Evolutionary conservation across 305 asterid species (phyloP), one percentile per base, ranked within the genome.

Genomic region (Solanum hybrid): DNA sequence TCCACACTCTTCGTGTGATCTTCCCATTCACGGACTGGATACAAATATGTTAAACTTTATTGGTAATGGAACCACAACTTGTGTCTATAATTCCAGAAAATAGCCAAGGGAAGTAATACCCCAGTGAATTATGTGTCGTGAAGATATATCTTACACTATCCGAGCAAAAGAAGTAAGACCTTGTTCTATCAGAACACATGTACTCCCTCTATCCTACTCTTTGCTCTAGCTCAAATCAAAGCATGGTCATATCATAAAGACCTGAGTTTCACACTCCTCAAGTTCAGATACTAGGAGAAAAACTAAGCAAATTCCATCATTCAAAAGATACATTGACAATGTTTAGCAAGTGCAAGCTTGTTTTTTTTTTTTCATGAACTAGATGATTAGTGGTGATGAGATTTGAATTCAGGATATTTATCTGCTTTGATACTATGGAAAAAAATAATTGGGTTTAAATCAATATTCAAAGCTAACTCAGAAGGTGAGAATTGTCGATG

Each of bases 101-200:
- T 27, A 27, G 56, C 38, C 14, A n/a, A n/a, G 32, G 36, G 80
- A 84, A 91, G 87, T 56, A 51, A 51, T 92, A 97, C 98, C 98
- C 93, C 96, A 20, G 80, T 91, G 5, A 56, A 56, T 17, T 3
- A 17, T 56, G 69, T 56, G 24, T 31, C 95, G 85, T 92, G 86
- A 93, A 92, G 89, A 97, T 87, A 77, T 94, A 91, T 89, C 94
- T 91, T 79, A 93, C 89, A 84, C 94, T 91, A 71, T 95, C 92
- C 93, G 93, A 92, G 89, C 94, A 95, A 94, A 97, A 97, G 94
- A 96, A 96, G 92, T 93, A 96, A 87, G 99, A 96, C n/a, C 97
- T 94, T n/a, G 98, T 96, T 89, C 98, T 97, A 91, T 97, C 98
- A 40, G 96, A 91, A 81, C 98, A 95, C 92, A 94, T 75, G 93